phyloP scores from a whole-genome alignment of 768 basidiomycete species.

The Lyophyllum shimeji region DNA sequence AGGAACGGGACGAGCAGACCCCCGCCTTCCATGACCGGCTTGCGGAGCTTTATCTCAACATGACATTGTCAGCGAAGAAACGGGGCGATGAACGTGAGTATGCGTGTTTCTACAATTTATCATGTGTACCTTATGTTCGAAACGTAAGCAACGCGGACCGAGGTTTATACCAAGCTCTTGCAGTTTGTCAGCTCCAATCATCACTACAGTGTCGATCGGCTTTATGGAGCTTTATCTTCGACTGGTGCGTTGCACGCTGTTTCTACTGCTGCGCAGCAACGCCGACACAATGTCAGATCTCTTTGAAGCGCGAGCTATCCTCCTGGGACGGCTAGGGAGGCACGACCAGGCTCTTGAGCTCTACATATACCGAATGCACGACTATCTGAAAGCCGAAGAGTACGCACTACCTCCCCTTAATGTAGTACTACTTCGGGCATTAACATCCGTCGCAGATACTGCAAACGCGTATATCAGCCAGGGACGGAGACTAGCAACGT shows the following conservation, averaged over 20 bases:
- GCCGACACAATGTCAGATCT: slow-evolving; percentile 51
- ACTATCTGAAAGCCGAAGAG: slow-evolving; percentile 89
- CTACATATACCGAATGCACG: slow-evolving; percentile 85
- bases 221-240: slow-evolving; percentile 78
- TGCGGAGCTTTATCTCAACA: slow-evolving; percentile 80
- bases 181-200: slow-evolving; percentile 72
- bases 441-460: slow-evolving; percentile 60
- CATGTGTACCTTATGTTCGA: not conserved
- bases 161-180: slow-evolving; percentile 69
- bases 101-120: not conserved
- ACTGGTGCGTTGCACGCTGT: slow-evolving; percentile 55
- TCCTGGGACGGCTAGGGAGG: slow-evolving; percentile 85
- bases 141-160: slow-evolving; percentile 42
- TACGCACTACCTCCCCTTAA: slow-evolving; percentile 32
- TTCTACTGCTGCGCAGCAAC: not conserved
- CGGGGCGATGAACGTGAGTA: slow-evolving; percentile 56
- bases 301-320: slow-evolving; percentile 88
- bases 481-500: slow-evolving; percentile 56
- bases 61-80: slow-evolving; percentile 59
- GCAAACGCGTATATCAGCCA: slow-evolving; percentile 75
- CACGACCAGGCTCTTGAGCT: slow-evolving; percentile 95
- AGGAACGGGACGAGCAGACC: slow-evolving; percentile 66
- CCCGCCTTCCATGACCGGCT: slow-evolving; percentile 84
- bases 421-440: not conserved
- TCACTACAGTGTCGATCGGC: slow-evolving; percentile 71